Conservation (phyloP, 345 rosid genomes). For the Rhodamnia argentea region DNA sequence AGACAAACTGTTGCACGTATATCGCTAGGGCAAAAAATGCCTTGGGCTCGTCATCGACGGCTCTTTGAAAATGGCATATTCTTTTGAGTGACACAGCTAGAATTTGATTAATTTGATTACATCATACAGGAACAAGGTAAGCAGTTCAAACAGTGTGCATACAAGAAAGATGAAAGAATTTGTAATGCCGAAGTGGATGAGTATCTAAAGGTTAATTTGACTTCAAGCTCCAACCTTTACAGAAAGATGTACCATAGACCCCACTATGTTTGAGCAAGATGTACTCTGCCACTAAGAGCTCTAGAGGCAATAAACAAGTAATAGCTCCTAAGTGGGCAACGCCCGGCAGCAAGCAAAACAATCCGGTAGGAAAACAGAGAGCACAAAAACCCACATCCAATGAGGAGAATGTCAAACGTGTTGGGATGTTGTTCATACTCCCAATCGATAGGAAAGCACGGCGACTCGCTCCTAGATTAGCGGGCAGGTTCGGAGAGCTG, state of each 20-base stretch:
- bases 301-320: background rate
- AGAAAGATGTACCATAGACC: background rate
- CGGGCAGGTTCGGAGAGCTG: too few species aligned
- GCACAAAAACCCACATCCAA: constrained; percentile 43
- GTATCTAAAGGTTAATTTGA: background rate
- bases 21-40: background rate
- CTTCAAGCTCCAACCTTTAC: background rate
- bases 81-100: background rate
- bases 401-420: constrained; percentile 56
- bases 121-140: background rate
- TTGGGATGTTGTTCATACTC: too few species aligned
- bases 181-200: background rate
- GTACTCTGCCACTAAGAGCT: background rate
- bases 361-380: background rate
- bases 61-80: background rate
- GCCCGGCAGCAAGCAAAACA: background rate
- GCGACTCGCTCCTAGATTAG: too few species aligned
- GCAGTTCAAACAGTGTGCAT: background rate
- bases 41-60: background rate
- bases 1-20: background rate
- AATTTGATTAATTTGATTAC: background rate
- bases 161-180: background rate
- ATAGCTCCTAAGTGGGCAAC: background rate
- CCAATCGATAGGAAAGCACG: too few species aligned
- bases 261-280: background rate